phyloP scores from a whole-genome alignment of 1,139 yeast genomes.

The Debaryomyces fabryi region DNA sequence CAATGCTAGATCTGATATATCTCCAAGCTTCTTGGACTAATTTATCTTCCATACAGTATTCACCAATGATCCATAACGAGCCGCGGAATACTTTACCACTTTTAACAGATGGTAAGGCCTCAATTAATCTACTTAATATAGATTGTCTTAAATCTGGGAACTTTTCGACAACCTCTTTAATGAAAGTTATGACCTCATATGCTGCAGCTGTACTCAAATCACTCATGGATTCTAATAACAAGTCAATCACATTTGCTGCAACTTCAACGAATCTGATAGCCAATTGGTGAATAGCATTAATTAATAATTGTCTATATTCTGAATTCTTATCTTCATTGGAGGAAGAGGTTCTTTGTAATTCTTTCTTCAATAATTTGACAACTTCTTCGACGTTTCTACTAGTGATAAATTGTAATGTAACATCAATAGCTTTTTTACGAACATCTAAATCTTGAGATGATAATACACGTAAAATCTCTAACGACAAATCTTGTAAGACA shows the following conservation, averaged over 20 bases:
- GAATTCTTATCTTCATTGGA: constrained; percentile 76
- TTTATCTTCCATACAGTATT: constrained; percentile 72
- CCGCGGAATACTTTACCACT: constrained; percentile 94
- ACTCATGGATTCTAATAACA: constrained; percentile 81
- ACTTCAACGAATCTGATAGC: constrained; percentile 90
- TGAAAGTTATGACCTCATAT: constrained; percentile 82
- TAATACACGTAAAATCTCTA: constrained; percentile 85
- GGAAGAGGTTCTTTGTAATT: constrained; percentile 69
- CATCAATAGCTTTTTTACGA: constrained; percentile 82
- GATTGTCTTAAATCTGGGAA: constrained; percentile 78
- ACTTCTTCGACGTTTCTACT: constrained; percentile 94
- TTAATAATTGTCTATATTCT: constrained; percentile 87
- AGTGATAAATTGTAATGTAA: constrained; percentile 77
- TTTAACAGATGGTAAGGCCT: constrained; percentile 65
- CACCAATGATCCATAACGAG: constrained; percentile 95
- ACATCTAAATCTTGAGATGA: constrained; percentile 90
- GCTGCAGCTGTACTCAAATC: constrained; percentile 88
- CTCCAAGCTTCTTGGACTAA: constrained; percentile 88
- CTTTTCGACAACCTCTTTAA: constrained; percentile 91
- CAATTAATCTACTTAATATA: constrained; percentile 66
- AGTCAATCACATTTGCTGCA: constrained; percentile 87
- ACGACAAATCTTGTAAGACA: constrained; percentile 77
- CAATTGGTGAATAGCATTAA: constrained; percentile 85
- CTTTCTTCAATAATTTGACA: constrained; percentile 87
- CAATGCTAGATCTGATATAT: constrained; percentile 78